Evolutionary conservation across 1,284 basidiomycete species (phyloP), one percentile per base, ranked within the genome.

Genomic region (Kwoniella shivajii): DNA sequence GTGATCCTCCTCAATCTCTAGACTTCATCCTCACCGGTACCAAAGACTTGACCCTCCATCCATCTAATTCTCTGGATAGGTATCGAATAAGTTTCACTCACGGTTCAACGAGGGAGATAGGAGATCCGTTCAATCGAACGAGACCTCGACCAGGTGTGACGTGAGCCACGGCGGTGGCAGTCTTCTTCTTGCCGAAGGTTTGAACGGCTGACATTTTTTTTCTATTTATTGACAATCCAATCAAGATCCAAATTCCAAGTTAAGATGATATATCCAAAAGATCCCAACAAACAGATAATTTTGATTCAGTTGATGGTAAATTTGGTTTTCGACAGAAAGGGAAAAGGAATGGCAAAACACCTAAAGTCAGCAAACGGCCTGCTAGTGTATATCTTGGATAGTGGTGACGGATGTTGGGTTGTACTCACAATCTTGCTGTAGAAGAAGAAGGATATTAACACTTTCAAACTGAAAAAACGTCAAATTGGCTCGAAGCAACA

Each of bases 111-210:
- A 99, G 90, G 78, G 88, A 85, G 82, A 99, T 92, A 77, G 96
- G 96, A 56, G 90, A 89, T 68, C 95, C 94, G 78, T 99, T 98
- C 79, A 99, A 86, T 77, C 94, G 91, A 80, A 99, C 89, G 75
- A 97, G 86, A 61, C 96, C 96, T 80, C 92, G 92, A 72, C 96
- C 96, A 82, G 96, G 92, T 81, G 88, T 90, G 71, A 92, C 91
- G 80, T 94, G 88, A 62, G 93, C 93, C 78, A 96, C 93, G 62
- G 93, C 93, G 63, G 92, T 96, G 66, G 93, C 92, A 77, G 93
- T 96, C 93, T 95, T 95, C 88, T 96, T 96, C 89, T 96, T 96
- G 81, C 92, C 92, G 82, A 96, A 96, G 65, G 90, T 93, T 80
- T 96, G 93, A 70, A 96, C 92, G 83, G 91, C 71, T 60, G 74